These are phyloP conservation scores for Penicillium hordei DNA, from an alignment of 2,329 filamentous ascomycete species.

Conservation along the genomic window DNA sequence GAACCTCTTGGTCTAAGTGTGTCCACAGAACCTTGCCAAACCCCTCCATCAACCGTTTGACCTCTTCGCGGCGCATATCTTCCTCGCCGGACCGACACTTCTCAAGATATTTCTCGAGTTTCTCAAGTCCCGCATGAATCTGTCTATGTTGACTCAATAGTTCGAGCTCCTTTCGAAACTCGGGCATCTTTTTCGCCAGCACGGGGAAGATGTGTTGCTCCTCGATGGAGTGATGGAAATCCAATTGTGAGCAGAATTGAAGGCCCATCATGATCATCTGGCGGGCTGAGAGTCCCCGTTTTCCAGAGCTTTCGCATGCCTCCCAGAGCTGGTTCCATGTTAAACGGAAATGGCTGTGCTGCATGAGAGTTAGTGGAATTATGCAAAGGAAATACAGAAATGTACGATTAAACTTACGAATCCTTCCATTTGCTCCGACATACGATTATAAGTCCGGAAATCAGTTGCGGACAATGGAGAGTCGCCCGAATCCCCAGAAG, in stretches of 20 bases:
- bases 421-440: constrained; percentile 72
- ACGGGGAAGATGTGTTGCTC: constrained; percentile 78
- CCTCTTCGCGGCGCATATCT: constrained; percentile 55
- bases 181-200: constrained; percentile 74
- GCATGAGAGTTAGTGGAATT: constrained; percentile 17
- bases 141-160: constrained; percentile 71
- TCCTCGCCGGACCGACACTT: constrained; percentile 63
- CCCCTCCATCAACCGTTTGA: constrained; percentile 71
- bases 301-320: constrained; percentile 57
- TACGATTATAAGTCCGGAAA: constrained; percentile 68
- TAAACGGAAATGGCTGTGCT: constrained; percentile 75
- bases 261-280: constrained; percentile 68
- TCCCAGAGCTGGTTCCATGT: constrained; percentile 71
- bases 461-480: constrained; percentile 62
- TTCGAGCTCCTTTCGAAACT: constrained; percentile 66
- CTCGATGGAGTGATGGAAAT: constrained; percentile 78
- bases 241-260: constrained; percentile 70
- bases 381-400: neutral
- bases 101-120: constrained; percentile 64
- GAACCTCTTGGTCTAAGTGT: constrained; percentile 83
- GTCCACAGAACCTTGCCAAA: constrained; percentile 78
- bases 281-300: constrained; percentile 64
- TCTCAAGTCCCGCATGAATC: constrained; percentile 75
- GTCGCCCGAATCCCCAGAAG: constrained; percentile 3
- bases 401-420: constrained; percentile 56